A percentile compares a stretch with the other conserved stretches of the same genome.
Evolutionary conservation across 2,329 filamentous ascomycete species (phyloP).

Genomic region (Arachnomyces sp.): DNA sequence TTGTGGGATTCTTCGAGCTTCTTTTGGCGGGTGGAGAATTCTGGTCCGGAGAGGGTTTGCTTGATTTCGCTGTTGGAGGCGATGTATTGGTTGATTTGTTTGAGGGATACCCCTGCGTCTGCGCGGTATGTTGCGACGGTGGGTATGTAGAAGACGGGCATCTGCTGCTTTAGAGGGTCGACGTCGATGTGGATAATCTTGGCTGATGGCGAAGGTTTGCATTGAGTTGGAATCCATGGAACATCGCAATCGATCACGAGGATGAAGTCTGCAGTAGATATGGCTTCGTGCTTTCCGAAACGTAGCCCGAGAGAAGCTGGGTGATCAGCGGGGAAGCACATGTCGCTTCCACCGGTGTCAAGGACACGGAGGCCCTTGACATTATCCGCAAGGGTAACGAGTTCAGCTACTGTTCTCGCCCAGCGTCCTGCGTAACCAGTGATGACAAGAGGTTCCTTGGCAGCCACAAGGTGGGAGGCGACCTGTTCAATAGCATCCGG

Average conservation of each 20-base stretch:
- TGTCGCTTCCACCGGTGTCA: slow-evolving; percentile 45
- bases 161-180: slow-evolving; percentile 62
- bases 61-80: slow-evolving; percentile 37
- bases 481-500: slow-evolving; percentile 38
- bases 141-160: slow-evolving; percentile 64
- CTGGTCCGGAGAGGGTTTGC: slow-evolving; percentile 32
- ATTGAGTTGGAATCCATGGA: slow-evolving; percentile 81
- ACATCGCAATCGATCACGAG: slow-evolving; percentile 83
- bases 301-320: slow-evolving; percentile 58
- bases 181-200: slow-evolving; percentile 58
- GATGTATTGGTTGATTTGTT: slow-evolving; percentile 60
- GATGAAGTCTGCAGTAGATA: slow-evolving; percentile 73
- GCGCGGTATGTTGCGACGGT: slow-evolving; percentile 59
- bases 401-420: slow-evolving; percentile 32
- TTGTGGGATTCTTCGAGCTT: slow-evolving; percentile 51
- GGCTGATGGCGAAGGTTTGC: slow-evolving; percentile 47
- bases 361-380: slow-evolving; percentile 43
- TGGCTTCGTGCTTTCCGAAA: slow-evolving; percentile 64
- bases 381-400: slow-evolving; percentile 40
- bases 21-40: slow-evolving; percentile 43
- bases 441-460: slow-evolving; percentile 42
- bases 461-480: slow-evolving; percentile 35
- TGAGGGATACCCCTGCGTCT: slow-evolving; percentile 55
- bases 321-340: slow-evolving; percentile 43
- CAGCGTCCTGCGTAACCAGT: slow-evolving; percentile 45